Evolutionary conservation across 176 grass and related monocot genomes (phyloP), one percentile per base, ranked within the genome.

Genomic region (Chloris gayana): DNA sequence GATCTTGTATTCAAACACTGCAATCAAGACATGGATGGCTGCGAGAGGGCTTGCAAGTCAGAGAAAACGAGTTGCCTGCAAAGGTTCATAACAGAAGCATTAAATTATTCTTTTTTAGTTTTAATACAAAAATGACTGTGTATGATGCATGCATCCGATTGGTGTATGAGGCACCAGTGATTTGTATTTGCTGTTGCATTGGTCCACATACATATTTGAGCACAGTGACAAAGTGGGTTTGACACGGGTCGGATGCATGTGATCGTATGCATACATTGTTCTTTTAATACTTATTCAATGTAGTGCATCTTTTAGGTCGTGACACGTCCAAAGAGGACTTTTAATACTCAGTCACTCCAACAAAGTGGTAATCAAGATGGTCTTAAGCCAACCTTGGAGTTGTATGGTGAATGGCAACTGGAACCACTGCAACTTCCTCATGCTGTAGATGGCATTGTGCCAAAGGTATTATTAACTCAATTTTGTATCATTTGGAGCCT

Each of bases 321-420:
- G 45, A 86, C 85, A 63, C 84, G 86, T 61, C 87, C 92, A 65
- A 93, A 89, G 79, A 88, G 90, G 66, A 67, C 39, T 70, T 70
- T 82, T 59, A 93, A 84, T 78, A 47, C 74, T 76, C 88, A 91
- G 64, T 66, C 81, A 35, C 63, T 46, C 19, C 77, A 94, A 80
- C 72, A 58, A 69, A 88, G 60, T 67, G 74, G 29, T 87, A 78
- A 75, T 25, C 86, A 86, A 83, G 80, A 87, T 80, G 69, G 49
- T 81, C 77, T 81, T 67, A 65, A 93, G 73, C 67, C 62, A 85
- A 89, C 73, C 59, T 65, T 83, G 37, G 92, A 95, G 74, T 76
- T 98, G 49, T 98, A 95, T 38, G 96, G 96, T 61, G 92, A 88
- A 86, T 98, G 92, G 96, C 96, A 95, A 29, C 74, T 98, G 57